Evolutionary conservation across 129 eudicot species (phyloP).

Genomic region (Centella asiatica): DNA sequence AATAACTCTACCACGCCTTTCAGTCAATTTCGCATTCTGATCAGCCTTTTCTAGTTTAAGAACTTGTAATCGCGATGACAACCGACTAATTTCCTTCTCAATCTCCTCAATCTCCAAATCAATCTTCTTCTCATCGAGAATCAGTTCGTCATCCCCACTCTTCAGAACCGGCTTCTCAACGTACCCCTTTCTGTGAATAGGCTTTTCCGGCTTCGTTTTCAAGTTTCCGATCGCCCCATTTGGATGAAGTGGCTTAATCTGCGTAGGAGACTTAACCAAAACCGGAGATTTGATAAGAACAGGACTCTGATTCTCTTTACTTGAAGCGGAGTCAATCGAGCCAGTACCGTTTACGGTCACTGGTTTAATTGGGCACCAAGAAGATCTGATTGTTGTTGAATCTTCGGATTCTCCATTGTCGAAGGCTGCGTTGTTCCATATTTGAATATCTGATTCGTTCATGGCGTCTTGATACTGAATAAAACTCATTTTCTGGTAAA

Average conservation of each 20-base stretch:
- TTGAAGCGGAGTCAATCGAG: conserved; percentile 42
- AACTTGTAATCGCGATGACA: conserved; percentile 53
- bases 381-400: conserved; percentile 3
- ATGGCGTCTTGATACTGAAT: conserved; percentile 41
- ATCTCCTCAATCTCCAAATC: conserved; percentile 68
- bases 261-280: conserved; percentile 15
- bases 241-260: conserved; percentile 20
- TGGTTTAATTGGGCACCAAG: conserved; percentile 34
- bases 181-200: conserved; percentile 8
- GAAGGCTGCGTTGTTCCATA: conserved; percentile 82
- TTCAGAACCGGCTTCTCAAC: conserved; percentile 10
- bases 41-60: conserved; percentile 49
- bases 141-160: neutral
- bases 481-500: conserved; percentile 49
- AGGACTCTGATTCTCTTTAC: conserved; percentile 72
- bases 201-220: conserved; percentile 14
- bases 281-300: conserved; percentile 18
- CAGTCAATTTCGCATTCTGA: conserved; percentile 25
- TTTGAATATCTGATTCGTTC: conserved; percentile 47
- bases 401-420: conserved; percentile 37
- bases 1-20: conserved; percentile 39
- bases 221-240: conserved; percentile 20
- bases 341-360: conserved; percentile 18
- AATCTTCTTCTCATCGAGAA: conserved; percentile 37
- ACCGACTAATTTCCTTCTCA: conserved; percentile 53